Base-by-base conservation (phyloP, 139 green algal species). In the Micractinium conductrix region DNA sequence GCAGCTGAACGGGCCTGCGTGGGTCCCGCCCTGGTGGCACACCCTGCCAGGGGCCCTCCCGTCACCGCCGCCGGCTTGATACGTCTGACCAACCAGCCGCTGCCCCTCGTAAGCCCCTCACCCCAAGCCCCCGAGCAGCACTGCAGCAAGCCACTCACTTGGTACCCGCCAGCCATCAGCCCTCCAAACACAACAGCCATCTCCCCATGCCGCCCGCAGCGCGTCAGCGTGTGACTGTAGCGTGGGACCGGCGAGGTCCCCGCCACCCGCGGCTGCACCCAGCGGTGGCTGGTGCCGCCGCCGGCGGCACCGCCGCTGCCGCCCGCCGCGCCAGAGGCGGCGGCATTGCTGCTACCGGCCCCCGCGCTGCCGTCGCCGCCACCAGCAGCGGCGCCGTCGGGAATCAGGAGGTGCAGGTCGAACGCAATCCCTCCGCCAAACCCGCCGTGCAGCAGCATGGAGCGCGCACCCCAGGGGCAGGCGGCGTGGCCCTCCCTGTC, bases 181-280 rank as follows among this genome's bases (percentile, higher is more conserved):
- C 75, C 75, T 6, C 75, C 75, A 58, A 81, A 81, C 53, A 81
- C 28, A 21, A 81, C 75, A 2, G 75, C 75, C 37, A 81, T 26
- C 35, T 81, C 75, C 37, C 53, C 8, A 8, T 26, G 7, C 21
- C 14, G 19, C 40, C 69, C 40, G 40, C 75, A 81, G 37, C 75
- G 75, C 22, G 35, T 71, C 37, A 81, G 75, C 7, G 53, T 71
- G 75, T 81, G 75, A 10, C 75, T 55, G 37, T 81, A 81, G 26
- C 75, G 53, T 5, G 30, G 53, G 37, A 81, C 10, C 3, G 75
- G 75, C 3, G 26, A 24, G 8, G 22, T 21, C n/a, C 53, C 75
- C 44, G 26, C 1, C 75, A 81, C 26, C 10, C 10, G 24, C 14
- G 75, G 75, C 75, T 81, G 75, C 55, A 71, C 37, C 75, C 75